phyloP scores from a whole-genome alignment of 345 rosid genomes.

The Salix koriyanagi region DNA sequence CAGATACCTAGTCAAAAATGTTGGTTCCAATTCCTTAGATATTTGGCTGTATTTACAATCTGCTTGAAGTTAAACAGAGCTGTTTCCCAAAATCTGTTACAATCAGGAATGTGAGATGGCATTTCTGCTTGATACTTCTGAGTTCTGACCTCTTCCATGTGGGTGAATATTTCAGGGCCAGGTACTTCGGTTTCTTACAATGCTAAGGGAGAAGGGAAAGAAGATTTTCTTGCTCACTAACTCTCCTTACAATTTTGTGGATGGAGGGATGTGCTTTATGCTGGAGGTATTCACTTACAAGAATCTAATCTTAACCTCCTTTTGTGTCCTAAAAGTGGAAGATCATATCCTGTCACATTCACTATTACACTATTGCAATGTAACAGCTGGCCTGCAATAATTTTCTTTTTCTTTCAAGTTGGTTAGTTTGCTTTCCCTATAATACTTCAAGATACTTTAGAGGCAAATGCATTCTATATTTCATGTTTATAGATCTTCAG shows the following conservation, averaged over 20 bases:
- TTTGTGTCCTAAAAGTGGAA: not conserved
- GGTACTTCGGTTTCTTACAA: slow-evolving; percentile 57
- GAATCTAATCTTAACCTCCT: not conserved
- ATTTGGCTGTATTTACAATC: not conserved
- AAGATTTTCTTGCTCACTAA: slow-evolving; percentile 87
- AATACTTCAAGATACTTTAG: not conserved
- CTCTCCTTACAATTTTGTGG: slow-evolving; percentile 91
- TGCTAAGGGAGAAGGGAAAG: slow-evolving; percentile 86
- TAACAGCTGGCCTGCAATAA: not conserved
- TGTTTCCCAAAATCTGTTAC: not conserved
- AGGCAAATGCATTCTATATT: not conserved
- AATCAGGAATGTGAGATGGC: not conserved
- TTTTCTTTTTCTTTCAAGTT: not conserved
- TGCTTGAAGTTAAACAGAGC: not conserved
- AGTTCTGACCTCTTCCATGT: slow-evolving; percentile 3
- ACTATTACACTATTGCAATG: not conserved
- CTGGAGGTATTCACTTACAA: slow-evolving; percentile 59
- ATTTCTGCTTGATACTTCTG: not conserved
- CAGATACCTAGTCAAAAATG: slow-evolving; percentile 80
- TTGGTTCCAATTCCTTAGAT: slow-evolving; percentile 23
- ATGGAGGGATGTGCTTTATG: slow-evolving; percentile 92
- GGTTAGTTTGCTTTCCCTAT: not conserved
- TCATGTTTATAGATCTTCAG: not conserved
- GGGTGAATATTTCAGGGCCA: slow-evolving; percentile 47
- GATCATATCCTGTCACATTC: not conserved